phyloP scores from a whole-genome alignment of 768 basidiomycete genomes.

The Boletus vermiculosoides region DNA sequence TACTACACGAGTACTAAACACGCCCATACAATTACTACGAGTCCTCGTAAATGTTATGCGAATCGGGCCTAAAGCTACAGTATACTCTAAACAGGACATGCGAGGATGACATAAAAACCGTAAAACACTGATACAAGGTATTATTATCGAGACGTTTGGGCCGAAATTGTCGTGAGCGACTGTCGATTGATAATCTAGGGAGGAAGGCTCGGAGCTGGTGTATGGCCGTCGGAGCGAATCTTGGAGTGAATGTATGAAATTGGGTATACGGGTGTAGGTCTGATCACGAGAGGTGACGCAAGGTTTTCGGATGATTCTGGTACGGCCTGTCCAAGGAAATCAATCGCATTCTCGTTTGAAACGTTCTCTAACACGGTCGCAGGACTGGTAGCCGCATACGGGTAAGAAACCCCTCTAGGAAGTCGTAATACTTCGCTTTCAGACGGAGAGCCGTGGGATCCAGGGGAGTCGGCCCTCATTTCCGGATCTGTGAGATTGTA shows the following conservation, averaged over 20 bases:
- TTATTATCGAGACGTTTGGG: not conserved
- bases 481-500: slow-evolving; percentile 7
- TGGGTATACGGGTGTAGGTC: slow-evolving; percentile 31
- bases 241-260: slow-evolving; percentile 23
- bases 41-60: not conserved
- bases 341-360: not conserved
- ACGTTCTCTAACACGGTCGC: not conserved
- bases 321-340: not conserved
- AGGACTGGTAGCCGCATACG: slow-evolving; percentile 6
- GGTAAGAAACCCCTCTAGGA: slow-evolving; percentile 8
- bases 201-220: not conserved
- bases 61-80: slow-evolving; percentile 12
- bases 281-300: slow-evolving; percentile 24
- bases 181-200: slow-evolving; percentile 3
- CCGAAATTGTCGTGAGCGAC: not conserved
- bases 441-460: slow-evolving; percentile 2
- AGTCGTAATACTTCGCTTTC: slow-evolving; percentile 14
- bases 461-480: slow-evolving; percentile 2
- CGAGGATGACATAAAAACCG: not conserved
- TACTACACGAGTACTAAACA: slow-evolving; percentile 8
- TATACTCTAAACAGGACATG: slow-evolving; percentile 12
- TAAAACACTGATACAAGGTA: slow-evolving; percentile 10
- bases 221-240: slow-evolving; percentile 4
- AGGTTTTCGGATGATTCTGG: slow-evolving; percentile 10
- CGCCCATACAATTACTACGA: not conserved